Evolutionary conservation across 768 basidiomycete genomes (phyloP).

Genomic region (Phanerodontia chrysosporium): DNA sequence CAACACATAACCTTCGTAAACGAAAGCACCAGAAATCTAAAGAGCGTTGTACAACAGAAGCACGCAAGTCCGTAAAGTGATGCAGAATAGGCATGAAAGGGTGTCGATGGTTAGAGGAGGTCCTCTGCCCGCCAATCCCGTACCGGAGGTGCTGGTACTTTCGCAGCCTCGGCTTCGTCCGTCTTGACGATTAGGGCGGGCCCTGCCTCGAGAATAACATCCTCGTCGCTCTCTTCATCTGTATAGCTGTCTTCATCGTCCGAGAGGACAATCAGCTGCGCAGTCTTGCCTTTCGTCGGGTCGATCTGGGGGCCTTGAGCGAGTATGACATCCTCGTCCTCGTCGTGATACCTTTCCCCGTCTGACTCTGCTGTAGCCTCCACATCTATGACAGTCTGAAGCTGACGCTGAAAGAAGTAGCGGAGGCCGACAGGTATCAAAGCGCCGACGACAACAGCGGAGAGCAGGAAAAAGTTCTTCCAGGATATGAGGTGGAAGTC

Average conservation of each 20-base stretch:
- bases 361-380: conserved; percentile 31
- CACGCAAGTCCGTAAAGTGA: conserved; percentile 1
- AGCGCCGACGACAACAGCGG: conserved; percentile 86
- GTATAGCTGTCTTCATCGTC: conserved; percentile 36
- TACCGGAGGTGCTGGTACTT: not conserved
- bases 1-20: conserved; percentile 1
- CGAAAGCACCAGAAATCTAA: not conserved
- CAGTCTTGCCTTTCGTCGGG: conserved; percentile 36
- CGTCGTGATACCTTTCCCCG: conserved; percentile 30
- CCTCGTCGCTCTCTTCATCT: conserved; percentile 54
- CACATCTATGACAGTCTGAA: conserved; percentile 34
- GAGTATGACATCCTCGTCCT: conserved; percentile 42
- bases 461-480: conserved; percentile 82
- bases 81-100: not conserved
- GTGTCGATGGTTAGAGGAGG: conserved; percentile 9
- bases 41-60: not conserved
- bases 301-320: conserved; percentile 51
- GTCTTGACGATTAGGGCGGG: conserved; percentile 51
- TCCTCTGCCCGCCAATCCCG: conserved; percentile 12
- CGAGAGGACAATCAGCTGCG: conserved; percentile 27
- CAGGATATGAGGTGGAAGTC: conserved; percentile 94
- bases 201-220: conserved; percentile 73
- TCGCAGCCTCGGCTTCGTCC: conserved; percentile 9
- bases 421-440: conserved; percentile 88
- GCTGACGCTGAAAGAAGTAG: conserved; percentile 73